Evolutionary conservation across 2,329 filamentous ascomycete genomes (phyloP).

Genomic region (Aspergillus sp.): DNA sequence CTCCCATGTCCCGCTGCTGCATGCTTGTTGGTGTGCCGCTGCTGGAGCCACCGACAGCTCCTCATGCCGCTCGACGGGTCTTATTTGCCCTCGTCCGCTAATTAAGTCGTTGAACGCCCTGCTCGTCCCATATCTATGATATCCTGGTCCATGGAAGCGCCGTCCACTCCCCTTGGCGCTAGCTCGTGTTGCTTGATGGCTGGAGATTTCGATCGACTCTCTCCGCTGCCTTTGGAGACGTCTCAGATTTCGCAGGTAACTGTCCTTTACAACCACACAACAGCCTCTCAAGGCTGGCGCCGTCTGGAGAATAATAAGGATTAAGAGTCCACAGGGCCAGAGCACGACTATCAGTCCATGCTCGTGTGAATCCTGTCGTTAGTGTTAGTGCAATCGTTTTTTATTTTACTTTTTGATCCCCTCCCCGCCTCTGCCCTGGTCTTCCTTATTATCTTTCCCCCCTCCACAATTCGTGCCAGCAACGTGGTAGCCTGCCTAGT

Average conservation of each 20-base stretch:
- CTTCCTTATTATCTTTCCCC: constrained; percentile 10
- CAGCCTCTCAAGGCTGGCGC: constrained; percentile 12
- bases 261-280: constrained; percentile 9
- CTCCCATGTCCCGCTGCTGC: constrained; percentile 21
- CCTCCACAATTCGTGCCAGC: constrained; percentile 14
- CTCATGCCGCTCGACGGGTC: constrained; percentile 22
- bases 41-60: constrained; percentile 26
- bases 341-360: not conserved
- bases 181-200: constrained; percentile 34
- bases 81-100: constrained; percentile 34
- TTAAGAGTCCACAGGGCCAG: not conserved
- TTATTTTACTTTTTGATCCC: constrained; percentile 8
- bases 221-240: constrained; percentile 28
- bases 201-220: constrained; percentile 35
- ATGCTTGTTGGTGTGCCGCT: constrained; percentile 36
- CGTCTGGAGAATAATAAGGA: constrained; percentile 10
- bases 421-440: constrained; percentile 11
- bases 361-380: constrained; percentile 3
- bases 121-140: constrained; percentile 12
- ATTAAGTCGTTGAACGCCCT: constrained; percentile 28
- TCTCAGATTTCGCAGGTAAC: constrained; percentile 15
- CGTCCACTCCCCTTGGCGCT: constrained; percentile 28
- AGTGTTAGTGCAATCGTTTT: constrained; percentile 7
- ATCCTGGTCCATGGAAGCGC: constrained; percentile 31
- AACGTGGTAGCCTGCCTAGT: constrained; percentile 21